phyloP scores from a whole-genome alignment of 1,284 basidiomycete species.

The Ceratobasidium sp. region DNA sequence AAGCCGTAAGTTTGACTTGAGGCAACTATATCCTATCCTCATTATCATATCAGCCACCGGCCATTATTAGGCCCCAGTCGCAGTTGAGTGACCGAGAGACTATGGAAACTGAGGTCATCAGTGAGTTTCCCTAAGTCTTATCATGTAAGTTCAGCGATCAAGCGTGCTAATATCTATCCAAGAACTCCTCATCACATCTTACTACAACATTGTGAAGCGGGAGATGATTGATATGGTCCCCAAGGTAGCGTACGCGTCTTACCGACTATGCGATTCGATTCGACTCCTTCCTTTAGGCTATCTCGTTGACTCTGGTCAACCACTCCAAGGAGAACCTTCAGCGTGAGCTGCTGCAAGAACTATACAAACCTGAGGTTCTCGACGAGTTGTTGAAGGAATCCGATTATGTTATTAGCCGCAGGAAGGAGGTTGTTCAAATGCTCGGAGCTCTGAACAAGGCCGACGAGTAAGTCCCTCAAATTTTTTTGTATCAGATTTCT shows the following conservation, averaged over 20 bases:
- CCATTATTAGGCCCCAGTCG: conserved; percentile 89
- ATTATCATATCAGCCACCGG: conserved; percentile 69
- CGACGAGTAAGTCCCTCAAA: conserved; percentile 71
- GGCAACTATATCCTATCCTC: conserved; percentile 29
- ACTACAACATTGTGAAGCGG: conserved; percentile 97
- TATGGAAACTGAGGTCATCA: conserved; percentile 99
- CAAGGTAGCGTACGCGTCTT: conserved; percentile 53
- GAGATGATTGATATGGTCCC: conserved; percentile 99
- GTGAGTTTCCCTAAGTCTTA: conserved; percentile 62
- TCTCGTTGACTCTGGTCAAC: conserved; percentile 91
- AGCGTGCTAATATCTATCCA: conserved; percentile 34
- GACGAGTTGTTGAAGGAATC: conserved; percentile 94
- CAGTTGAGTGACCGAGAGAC: conserved; percentile 93
- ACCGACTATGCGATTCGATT: background rate
- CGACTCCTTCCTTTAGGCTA: conserved; percentile 60
- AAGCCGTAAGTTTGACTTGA: conserved; percentile 58
- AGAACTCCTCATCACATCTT: conserved; percentile 91
- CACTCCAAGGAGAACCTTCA: conserved; percentile 93
- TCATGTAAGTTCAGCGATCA: background rate
- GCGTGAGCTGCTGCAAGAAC: conserved; percentile 84
- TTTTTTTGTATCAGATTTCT: background rate
- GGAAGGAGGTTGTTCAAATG: conserved; percentile 91
- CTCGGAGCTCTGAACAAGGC: conserved; percentile 89
- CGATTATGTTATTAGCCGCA: conserved; percentile 79
- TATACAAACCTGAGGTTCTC: conserved; percentile 91